Evolutionary conservation across 2,329 filamentous ascomycete genomes (phyloP), one percentile per base, ranked within the genome.

Genomic region (Exophiala oligosperma): DNA sequence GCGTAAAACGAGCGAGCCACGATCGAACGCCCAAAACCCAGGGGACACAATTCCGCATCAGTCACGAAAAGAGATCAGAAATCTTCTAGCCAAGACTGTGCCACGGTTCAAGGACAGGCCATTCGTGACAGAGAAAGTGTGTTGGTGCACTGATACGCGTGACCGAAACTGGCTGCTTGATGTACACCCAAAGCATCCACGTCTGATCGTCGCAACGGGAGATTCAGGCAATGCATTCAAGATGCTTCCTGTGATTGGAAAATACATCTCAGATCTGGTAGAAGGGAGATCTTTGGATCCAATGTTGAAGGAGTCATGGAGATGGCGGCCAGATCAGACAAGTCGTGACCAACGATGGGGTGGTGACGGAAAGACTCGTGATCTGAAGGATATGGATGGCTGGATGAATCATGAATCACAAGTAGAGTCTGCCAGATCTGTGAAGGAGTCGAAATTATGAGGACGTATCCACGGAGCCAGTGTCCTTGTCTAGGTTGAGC

Each of bases 161-260:
- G 52, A 49, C 37, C 46, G 46, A 21, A 55, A 49, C 23, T 55
- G 52, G 52, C 32, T 49, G 52, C 44, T 55, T 11, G 52, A 55
- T 24, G 52, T 55, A 32, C 52, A 55, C 24, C 52, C 52, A 23
- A 35, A 29, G 6, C 44, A 49, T 49, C 46, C 52, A 26, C 44
- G 44, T 4, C 29, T 55, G 44, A 35, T 55, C 11, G 44, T 55
- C 23, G 52, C 52, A 35, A 55, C 52, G 12, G 52, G 52, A 23
- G 52, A 55, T 32, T 55, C 32, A 14, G 52, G 52, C 37, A 28
- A 24, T 21, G 52, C 44, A 14, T 55, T 55, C 46, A 55, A 55
- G 37, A 55, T 55, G 52, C 35, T 55, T 8, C 52, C 52, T n/a
- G 46, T 49, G 32, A 55, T 55, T 24, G 52, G 52, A 14, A 55